These are phyloP conservation scores for Xylaria polymorpha DNA, from an alignment of 2,329 filamentous ascomycete species.

Conservation along the genomic window DNA sequence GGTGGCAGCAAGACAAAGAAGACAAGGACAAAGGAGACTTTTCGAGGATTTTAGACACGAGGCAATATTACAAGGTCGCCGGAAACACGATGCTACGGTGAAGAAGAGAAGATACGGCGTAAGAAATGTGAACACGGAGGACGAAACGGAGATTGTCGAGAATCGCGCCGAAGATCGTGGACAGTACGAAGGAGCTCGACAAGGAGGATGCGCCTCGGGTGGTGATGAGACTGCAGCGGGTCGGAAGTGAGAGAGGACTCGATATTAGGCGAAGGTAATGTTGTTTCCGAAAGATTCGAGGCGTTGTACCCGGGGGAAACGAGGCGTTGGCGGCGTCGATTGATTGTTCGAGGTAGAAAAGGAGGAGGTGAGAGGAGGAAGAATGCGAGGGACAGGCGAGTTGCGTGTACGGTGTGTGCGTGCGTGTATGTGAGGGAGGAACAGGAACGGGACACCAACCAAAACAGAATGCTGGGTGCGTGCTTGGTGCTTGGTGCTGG, in stretches of 20 bases:
- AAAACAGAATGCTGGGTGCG: conserved; percentile 40
- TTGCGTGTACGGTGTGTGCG: conserved; percentile 32
- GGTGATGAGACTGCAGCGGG: conserved; percentile 43
- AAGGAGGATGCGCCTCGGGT: conserved; percentile 48
- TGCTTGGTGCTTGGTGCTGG: background rate
- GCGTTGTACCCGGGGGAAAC: conserved; percentile 34
- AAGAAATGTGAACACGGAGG: conserved; percentile 34
- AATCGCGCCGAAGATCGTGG: conserved; percentile 44
- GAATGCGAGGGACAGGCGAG: conserved; percentile 38
- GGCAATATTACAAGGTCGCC: conserved; percentile 35
- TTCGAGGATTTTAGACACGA: conserved; percentile 38
- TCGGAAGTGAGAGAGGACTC: conserved; percentile 39
- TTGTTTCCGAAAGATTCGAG: conserved; percentile 43
- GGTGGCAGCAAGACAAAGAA: conserved; percentile 45
- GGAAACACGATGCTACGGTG: conserved; percentile 30
- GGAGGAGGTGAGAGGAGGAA: conserved; percentile 43
- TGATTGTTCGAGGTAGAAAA: conserved; percentile 41
- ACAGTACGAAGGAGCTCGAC: conserved; percentile 37
- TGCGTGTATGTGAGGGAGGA: conserved; percentile 36
- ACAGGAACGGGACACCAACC: conserved; percentile 44
- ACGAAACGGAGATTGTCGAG: conserved; percentile 31
- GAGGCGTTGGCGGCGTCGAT: conserved; percentile 39
- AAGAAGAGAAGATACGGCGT: conserved; percentile 36
- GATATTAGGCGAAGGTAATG: conserved; percentile 41
- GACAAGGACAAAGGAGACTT: conserved; percentile 45